Evolutionary conservation across 208 protist species (phyloP).

Genomic region (Trichomonas vaginalis): DNA sequence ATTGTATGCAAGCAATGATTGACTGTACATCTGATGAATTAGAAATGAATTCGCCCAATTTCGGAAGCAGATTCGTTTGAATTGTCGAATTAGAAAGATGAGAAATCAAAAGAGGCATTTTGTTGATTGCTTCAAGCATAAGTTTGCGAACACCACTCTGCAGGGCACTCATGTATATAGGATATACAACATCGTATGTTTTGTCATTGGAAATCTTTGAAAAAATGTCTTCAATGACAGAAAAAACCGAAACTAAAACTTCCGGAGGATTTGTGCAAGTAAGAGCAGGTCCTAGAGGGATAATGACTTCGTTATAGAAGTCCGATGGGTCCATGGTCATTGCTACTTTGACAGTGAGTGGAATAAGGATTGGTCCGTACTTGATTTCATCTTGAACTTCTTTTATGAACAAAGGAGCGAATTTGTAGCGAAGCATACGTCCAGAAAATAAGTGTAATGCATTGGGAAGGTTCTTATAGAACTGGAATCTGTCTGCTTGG

Average conservation of each 20-base stretch:
- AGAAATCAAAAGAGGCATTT: background rate
- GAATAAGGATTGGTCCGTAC: background rate
- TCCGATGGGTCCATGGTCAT: background rate
- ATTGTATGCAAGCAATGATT: background rate
- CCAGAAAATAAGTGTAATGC: background rate
- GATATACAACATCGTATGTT: background rate
- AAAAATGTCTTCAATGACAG: background rate
- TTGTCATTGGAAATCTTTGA: background rate
- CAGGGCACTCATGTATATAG: background rate
- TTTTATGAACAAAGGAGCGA: background rate
- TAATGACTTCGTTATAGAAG: background rate
- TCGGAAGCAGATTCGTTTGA: background rate
- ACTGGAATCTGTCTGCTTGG: background rate
- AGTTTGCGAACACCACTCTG: background rate
- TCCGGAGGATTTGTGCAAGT: background rate
- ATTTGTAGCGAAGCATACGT: background rate
- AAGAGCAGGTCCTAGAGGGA: background rate
- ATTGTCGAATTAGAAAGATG: background rate
- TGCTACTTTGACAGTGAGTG: background rate
- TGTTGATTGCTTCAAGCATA: background rate
- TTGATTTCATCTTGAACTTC: background rate
- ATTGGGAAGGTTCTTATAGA: background rate
- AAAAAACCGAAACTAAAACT: background rate
- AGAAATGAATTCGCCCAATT: background rate
- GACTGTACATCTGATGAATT: background rate